These are phyloP conservation scores for Saccharomycopsis sp. DNA, from an alignment of 805 yeast species.

Conservation along the genomic window DNA sequence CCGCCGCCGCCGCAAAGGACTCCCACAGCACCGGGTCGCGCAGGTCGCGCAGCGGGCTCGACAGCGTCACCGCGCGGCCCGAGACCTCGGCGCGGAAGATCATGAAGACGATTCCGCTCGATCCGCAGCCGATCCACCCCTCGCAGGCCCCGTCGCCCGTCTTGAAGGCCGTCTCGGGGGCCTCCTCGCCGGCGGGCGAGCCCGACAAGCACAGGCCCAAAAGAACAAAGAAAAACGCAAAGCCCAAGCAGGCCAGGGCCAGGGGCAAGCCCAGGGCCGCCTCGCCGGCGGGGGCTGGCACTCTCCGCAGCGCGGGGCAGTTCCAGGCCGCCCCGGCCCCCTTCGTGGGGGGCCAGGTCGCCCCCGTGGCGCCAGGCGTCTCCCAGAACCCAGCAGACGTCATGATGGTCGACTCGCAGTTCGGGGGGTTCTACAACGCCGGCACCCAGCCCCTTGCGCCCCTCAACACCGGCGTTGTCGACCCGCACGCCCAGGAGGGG, in stretches of 20 bases:
- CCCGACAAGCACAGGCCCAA: no score
- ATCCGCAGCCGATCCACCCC: conserved; percentile 65
- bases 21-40: conserved; percentile 29
- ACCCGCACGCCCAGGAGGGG: background rate
- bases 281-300: no score
- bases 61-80: conserved; percentile 42
- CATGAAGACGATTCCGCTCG: conserved; percentile 72
- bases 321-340: no score
- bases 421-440: background rate
- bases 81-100: conserved; percentile 69
- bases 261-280: no score
- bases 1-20: conserved; percentile 35
- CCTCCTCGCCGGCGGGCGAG: conserved; percentile 5
- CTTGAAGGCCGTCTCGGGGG: background rate
- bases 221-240: no score
- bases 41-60: conserved; percentile 46
- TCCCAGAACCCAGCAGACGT: no score
- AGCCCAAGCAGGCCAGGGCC: background rate
- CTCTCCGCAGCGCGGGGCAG: no score
- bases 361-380: no score
- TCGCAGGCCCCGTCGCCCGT: conserved; percentile 10
- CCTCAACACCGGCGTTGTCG: no score
- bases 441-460: no score
- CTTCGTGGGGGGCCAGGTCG: no score
- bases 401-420: background rate